Evolutionary conservation across 208 protist species (phyloP).

Genomic region (Balamuthia mandrillaris): DNA sequence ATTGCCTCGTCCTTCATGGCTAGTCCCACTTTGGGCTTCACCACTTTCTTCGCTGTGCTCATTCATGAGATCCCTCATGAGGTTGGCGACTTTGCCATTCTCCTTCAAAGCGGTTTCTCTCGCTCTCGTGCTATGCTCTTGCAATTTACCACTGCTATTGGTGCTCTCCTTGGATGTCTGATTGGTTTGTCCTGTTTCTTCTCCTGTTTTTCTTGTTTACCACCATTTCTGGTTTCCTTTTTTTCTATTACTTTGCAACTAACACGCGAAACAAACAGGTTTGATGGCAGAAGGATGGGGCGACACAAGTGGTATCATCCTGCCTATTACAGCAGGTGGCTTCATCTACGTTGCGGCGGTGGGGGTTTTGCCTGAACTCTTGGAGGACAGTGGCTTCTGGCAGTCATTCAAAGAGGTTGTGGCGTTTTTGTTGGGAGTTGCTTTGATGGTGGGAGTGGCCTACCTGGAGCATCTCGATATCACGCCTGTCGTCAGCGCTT

Average conservation of each 20-base stretch:
- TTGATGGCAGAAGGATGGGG: neutral
- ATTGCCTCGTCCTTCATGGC: slow-evolving; percentile 54
- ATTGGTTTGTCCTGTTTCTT: neutral
- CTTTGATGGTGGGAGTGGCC: neutral
- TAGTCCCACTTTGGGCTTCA: slow-evolving; percentile 34
- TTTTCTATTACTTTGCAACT: neutral
- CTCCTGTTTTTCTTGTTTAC: neutral
- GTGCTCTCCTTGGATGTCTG: slow-evolving; percentile 40
- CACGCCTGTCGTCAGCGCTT: no score
- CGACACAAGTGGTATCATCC: neutral
- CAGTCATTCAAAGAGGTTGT: slow-evolving; percentile 10
- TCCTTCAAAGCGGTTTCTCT: slow-evolving; percentile 53
- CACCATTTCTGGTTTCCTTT: neutral
- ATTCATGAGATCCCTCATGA: slow-evolving; percentile 66
- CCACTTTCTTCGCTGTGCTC: slow-evolving; percentile 61
- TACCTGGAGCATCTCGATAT: no score
- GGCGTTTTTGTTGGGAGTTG: neutral
- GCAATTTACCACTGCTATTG: slow-evolving; percentile 61
- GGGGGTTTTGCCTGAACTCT: neutral
- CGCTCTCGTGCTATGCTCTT: slow-evolving; percentile 48
- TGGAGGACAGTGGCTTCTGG: neutral
- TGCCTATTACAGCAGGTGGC: neutral
- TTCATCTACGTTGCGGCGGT: slow-evolving; percentile 44
- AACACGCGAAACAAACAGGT: neutral
- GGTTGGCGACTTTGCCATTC: slow-evolving; percentile 66